These are phyloP conservation scores for Tricholoma furcatifolium DNA, from an alignment of 768 basidiomycete species.

Conservation along the genomic window DNA sequence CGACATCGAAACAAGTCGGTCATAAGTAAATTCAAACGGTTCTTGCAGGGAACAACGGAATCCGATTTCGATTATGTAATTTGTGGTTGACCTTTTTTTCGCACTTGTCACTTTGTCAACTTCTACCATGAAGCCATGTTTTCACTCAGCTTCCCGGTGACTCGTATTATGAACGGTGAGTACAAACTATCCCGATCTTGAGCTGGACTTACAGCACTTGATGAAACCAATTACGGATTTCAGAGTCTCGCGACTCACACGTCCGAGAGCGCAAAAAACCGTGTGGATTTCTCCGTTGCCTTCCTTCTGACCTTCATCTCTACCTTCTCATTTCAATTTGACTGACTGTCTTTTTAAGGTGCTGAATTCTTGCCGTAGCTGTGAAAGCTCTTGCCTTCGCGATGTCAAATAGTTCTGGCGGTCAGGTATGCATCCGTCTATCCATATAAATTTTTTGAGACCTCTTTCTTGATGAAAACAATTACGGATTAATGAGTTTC, in stretches of 20 bases:
- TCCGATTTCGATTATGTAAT: too few species aligned
- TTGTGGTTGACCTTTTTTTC: too few species aligned
- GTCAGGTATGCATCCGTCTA: background rate
- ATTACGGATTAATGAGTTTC: slow-evolving; percentile 18
- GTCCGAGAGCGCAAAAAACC: slow-evolving; percentile 33
- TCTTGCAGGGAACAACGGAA: too few species aligned
- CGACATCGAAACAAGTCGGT: too few species aligned
- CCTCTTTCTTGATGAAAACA: slow-evolving; percentile 4
- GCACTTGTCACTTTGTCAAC: too few species aligned
- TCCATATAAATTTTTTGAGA: background rate
- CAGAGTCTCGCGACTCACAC: slow-evolving; percentile 25
- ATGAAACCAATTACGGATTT: slow-evolving; percentile 32
- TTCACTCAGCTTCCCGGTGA: background rate
- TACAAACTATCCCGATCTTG: background rate
- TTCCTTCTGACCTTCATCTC: slow-evolving; percentile 45
- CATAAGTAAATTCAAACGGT: too few species aligned
- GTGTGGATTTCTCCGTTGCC: slow-evolving; percentile 59
- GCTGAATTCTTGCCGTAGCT: background rate
- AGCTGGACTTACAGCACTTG: slow-evolving; percentile 6
- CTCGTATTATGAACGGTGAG: background rate
- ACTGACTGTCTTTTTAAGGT: background rate
- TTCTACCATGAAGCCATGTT: too few species aligned
- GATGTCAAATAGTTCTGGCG: background rate
- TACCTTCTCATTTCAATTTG: background rate
- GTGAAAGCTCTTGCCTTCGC: background rate